Evolutionary conservation across 2,329 filamentous ascomycete genomes (phyloP).

Genomic region (Apiospora kogelbergensis): DNA sequence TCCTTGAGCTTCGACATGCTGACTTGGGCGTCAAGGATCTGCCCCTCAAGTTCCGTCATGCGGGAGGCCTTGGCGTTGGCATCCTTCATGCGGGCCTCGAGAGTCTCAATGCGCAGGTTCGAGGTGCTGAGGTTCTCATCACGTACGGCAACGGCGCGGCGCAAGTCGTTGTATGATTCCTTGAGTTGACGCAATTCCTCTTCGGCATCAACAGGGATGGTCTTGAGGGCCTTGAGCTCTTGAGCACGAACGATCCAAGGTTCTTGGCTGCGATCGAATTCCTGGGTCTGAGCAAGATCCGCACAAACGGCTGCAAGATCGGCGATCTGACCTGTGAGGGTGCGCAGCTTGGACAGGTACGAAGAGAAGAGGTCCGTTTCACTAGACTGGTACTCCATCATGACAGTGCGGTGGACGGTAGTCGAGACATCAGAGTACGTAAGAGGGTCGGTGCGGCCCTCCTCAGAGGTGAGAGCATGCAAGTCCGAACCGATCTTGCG

Average conservation of each 20-base stretch:
- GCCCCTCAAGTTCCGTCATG: constrained; percentile 64
- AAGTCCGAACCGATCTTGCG: constrained; percentile 67
- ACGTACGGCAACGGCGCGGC: constrained; percentile 67
- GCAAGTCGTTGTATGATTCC: constrained; percentile 77
- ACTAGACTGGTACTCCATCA: constrained; percentile 49
- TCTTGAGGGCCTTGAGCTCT: constrained; percentile 80
- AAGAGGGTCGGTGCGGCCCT: constrained; percentile 67
- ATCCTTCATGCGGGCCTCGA: constrained; percentile 84
- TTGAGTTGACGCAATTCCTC: constrained; percentile 80
- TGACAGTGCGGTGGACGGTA: constrained; percentile 59
- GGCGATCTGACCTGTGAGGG: constrained; percentile 61
- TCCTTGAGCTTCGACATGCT: constrained; percentile 56
- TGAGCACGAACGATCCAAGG: constrained; percentile 85
- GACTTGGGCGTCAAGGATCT: constrained; percentile 53
- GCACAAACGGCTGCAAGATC: constrained; percentile 70
- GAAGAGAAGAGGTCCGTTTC: constrained; percentile 71
- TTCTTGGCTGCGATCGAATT: constrained; percentile 73
- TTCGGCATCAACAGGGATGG: constrained; percentile 77
- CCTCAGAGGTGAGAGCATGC: constrained; percentile 66
- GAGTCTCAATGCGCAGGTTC: constrained; percentile 88
- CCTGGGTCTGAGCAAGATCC: constrained; percentile 70
- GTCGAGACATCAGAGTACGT: constrained; percentile 66
- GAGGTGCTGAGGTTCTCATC: constrained; percentile 85
- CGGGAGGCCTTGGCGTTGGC: constrained; percentile 73
- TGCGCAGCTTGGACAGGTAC: constrained; percentile 66